Conservation (phyloP, 2,329 filamentous ascomycete genomes). For the Claviceps humidiphila region DNA sequence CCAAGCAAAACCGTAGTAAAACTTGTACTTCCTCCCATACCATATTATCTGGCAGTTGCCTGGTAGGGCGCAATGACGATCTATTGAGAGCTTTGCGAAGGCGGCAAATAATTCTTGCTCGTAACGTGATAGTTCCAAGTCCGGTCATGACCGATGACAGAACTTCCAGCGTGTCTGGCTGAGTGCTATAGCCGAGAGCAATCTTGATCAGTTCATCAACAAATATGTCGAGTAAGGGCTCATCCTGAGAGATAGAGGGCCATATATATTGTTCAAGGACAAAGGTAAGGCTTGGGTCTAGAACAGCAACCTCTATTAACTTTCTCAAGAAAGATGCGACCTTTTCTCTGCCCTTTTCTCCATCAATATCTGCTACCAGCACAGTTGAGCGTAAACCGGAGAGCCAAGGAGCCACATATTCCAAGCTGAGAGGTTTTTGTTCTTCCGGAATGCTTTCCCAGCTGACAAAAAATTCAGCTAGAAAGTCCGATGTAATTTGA, state of each 20-base stretch:
- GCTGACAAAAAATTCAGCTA: slow-evolving; percentile 61
- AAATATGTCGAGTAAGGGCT: slow-evolving; percentile 52
- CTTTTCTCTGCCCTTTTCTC: slow-evolving; percentile 53
- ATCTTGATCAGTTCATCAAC: slow-evolving; percentile 53
- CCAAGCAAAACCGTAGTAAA: slow-evolving; percentile 51
- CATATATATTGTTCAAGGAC: slow-evolving; percentile 53
- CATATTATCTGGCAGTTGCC: slow-evolving; percentile 49
- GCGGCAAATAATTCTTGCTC: slow-evolving; percentile 51
- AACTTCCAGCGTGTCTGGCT: slow-evolving; percentile 46
- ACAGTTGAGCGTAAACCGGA: slow-evolving; percentile 46
- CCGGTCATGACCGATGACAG: slow-evolving; percentile 49
- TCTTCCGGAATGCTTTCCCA: slow-evolving; percentile 58
- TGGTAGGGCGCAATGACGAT: slow-evolving; percentile 53
- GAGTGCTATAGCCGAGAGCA: slow-evolving; percentile 42
- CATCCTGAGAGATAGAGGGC: slow-evolving; percentile 51
- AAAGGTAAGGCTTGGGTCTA: slow-evolving; percentile 45
- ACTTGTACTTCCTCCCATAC: slow-evolving; percentile 60
- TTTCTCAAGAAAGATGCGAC: slow-evolving; percentile 51
- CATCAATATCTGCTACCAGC: slow-evolving; percentile 44
- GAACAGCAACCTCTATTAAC: slow-evolving; percentile 50
- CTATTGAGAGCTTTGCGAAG: slow-evolving; percentile 54
- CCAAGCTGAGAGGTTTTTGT: slow-evolving; percentile 51
- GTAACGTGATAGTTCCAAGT: slow-evolving; percentile 51
- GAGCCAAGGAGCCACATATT: slow-evolving; percentile 60
- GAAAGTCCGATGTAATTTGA: slow-evolving; percentile 53